Evolutionary conservation across 257 asterid species (phyloP), one percentile per base, ranked within the genome.

Genomic region (Osmanthus fragrans): DNA sequence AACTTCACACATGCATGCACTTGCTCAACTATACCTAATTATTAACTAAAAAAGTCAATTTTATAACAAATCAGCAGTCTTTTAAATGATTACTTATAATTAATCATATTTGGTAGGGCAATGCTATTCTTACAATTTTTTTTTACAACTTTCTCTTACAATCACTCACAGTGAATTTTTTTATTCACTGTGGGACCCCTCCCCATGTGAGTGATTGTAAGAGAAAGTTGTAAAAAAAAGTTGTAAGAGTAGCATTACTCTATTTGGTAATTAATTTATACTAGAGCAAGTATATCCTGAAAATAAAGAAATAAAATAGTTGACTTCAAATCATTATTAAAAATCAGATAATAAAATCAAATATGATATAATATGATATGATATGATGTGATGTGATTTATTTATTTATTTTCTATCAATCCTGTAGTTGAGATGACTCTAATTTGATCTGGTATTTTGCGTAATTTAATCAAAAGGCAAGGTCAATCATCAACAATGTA

Each of bases 391-490:
- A n/a, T 32, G 7, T 65, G 23, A 34, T 36, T 13, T 37, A 10
- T 49, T 54, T 70, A 33, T 66, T 70, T 72, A 65, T 27, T 0
- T 18, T 25, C 21, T 49, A 85, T 82, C 83, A 80, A 84, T 81
- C 87, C 80, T 81, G 82, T 82, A 85, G 79, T 72, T 69, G 83
- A 81, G 82, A 79, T 66, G 81, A 79, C 66, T 81, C 73, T 81
- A 77, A 79, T 69, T 45, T 78, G 72, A 78, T 80, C 7, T 27
- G 80, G 56, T 74, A 64, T 49, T 49, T 2, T 21, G 77, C 29
- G 67, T 74, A 54, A 71, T 70, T 36, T 16, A 58, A 33, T 3
- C 5, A 9, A 79, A 68, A 29, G 2, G 6, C 0, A 34, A 51
- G 86, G 83, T 83, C 16, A 83, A 58, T 39, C 0, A n/a, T 13